Conservation (phyloP, 768 basidiomycete species). For the Hypholoma fasciculare region DNA sequence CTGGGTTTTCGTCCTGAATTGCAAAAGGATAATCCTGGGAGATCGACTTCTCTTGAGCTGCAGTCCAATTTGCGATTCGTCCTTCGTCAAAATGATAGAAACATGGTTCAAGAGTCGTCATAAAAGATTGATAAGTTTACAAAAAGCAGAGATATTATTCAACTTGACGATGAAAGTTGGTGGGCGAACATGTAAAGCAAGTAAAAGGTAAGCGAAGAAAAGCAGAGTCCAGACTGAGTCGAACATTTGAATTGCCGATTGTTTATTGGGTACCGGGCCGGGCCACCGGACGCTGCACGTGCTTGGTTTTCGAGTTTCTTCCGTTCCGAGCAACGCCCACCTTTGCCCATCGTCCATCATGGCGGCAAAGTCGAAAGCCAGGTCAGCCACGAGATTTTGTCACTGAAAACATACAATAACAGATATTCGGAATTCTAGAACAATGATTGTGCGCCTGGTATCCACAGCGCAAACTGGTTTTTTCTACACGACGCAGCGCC, state of each 20-base stretch:
- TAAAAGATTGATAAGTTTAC: no score
- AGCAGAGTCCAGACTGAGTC: no score
- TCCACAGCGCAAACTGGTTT: conserved; percentile 69
- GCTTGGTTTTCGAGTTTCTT: no score
- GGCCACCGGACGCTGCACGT: no score
- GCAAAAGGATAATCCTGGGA: conserved; percentile 59
- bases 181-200: no score
- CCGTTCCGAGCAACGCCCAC: neutral
- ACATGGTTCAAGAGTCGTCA: no score
- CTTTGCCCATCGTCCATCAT: conserved; percentile 29
- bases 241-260: no score
- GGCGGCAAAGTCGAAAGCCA: conserved; percentile 67
- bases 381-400: conserved; percentile 30
- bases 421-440: conserved; percentile 41
- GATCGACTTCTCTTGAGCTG: conserved; percentile 58
- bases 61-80: conserved; percentile 45
- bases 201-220: no score
- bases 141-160: no score
- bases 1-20: conserved; percentile 43
- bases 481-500: conserved; percentile 30
- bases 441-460: conserved; percentile 82
- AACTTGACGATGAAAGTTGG: no score
- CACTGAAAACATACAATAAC: no score
- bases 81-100: conserved; percentile 10
- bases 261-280: no score